Percentiles rank a stretch among this genome's conserved stretches.
Conservation (phyloP, 2,329 filamentous ascomycete species). For the Epichloe aotearoae region DNA sequence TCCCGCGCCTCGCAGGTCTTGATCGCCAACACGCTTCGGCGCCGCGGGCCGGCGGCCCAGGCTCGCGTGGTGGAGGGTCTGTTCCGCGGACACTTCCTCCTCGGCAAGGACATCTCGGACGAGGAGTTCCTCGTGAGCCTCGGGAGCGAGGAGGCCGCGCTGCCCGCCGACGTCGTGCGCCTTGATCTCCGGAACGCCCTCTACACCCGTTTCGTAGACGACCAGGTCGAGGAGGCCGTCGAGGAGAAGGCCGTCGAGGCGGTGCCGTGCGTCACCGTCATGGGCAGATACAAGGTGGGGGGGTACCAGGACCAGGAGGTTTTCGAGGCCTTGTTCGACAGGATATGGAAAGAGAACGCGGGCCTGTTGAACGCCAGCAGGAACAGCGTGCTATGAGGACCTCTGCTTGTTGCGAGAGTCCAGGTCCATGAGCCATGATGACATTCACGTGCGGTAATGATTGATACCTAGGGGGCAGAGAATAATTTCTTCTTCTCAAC, state of each 20-base stretch:
- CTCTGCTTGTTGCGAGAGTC: too few species aligned
- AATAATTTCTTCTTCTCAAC: too few species aligned
- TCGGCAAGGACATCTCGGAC: conserved; percentile 28
- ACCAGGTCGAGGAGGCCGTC: conserved; percentile 16
- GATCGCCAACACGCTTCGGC: conserved; percentile 26
- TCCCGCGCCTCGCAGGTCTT: conserved; percentile 34
- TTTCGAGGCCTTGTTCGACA: conserved; percentile 55
- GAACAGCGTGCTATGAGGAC: too few species aligned
- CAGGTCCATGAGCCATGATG: too few species aligned
- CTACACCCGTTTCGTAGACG: conserved; percentile 16
- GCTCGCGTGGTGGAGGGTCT: conserved; percentile 27
- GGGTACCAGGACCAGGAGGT: conserved; percentile 56
- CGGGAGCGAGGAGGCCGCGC: conserved; percentile 18
- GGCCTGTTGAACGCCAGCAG: not conserved
- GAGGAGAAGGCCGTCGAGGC: conserved; percentile 36
- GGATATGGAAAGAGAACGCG: conserved; percentile 23
- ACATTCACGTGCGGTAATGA: not conserved
- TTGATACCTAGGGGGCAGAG: not conserved
- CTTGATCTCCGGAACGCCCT: conserved; percentile 18
- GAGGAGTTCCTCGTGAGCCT: conserved; percentile 23
- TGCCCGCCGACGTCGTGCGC: conserved; percentile 16
- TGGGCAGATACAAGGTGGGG: conserved; percentile 52
- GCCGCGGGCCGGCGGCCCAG: conserved; percentile 20
- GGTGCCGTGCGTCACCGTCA: conserved; percentile 62
- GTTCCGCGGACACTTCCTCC: conserved; percentile 28